phyloP scores from a whole-genome alignment of 805 yeast species.

The Hanseniaspora opuntiae region DNA sequence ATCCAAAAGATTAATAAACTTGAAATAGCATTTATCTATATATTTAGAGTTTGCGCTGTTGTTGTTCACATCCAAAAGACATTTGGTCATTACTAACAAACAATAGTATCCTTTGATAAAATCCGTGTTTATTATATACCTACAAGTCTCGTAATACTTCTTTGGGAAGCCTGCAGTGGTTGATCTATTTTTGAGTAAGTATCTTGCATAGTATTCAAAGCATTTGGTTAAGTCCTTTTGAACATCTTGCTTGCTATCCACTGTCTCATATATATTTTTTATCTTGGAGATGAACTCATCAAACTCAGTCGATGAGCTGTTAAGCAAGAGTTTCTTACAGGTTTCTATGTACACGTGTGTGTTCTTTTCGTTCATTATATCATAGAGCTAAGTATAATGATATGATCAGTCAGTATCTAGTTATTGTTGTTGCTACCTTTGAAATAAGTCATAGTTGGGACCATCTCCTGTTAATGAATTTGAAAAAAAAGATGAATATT shows the following conservation, averaged over 20 bases:
- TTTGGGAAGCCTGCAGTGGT: background rate
- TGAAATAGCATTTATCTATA: background rate
- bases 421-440: background rate
- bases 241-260: background rate
- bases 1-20: background rate
- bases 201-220: background rate
- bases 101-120: conserved; percentile 6
- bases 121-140: background rate
- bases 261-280: background rate
- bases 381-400: too few relatives aligned
- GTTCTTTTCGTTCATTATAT: background rate
- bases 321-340: background rate
- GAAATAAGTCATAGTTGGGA: too few relatives aligned
- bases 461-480: too few relatives aligned
- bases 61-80: background rate
- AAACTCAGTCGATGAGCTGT: background rate
- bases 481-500: too few relatives aligned
- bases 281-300: background rate
- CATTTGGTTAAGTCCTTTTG: background rate
- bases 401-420: too few relatives aligned
- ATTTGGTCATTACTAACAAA: background rate
- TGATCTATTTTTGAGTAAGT: background rate
- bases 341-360: background rate
- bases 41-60: background rate
- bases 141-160: background rate